A percentile compares a stretch with the other conserved stretches of the same genome.
These are phyloP conservation scores for Hypoxylon sp. DNA, from an alignment of 2,329 filamentous ascomycete genomes.

Conservation along the genomic window DNA sequence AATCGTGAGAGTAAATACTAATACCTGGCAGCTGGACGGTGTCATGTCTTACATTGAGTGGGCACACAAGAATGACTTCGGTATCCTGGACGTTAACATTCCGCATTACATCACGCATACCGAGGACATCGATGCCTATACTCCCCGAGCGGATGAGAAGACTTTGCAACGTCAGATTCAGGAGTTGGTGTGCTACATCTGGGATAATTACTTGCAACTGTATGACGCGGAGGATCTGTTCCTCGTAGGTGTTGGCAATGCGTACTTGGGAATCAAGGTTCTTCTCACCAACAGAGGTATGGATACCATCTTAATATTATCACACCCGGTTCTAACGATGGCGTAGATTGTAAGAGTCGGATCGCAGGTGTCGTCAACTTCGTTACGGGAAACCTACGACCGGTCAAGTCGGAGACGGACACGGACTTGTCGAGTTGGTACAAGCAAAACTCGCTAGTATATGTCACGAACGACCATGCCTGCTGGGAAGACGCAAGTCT, in stretches of 20 bases:
- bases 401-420: slow-evolving; percentile 84
- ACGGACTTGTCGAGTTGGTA: slow-evolving; percentile 85
- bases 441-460: slow-evolving; percentile 83
- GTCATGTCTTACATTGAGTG: slow-evolving; percentile 87
- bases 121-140: slow-evolving; percentile 68
- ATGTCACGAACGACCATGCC: slow-evolving; percentile 80
- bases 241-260: slow-evolving; percentile 89
- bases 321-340: slow-evolving; percentile 27
- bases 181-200: slow-evolving; percentile 86
- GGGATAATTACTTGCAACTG: slow-evolving; percentile 96
- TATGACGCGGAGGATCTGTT: slow-evolving; percentile 82
- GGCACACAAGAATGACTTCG: slow-evolving; percentile 83
- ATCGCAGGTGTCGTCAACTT: slow-evolving; percentile 85
- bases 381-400: slow-evolving; percentile 81
- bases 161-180: slow-evolving; percentile 73
- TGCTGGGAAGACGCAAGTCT: slow-evolving; percentile 79
- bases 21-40: slow-evolving; percentile 77
- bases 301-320: slow-evolving; percentile 28
- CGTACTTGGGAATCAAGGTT: slow-evolving; percentile 86
- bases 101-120: slow-evolving; percentile 80
- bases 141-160: slow-evolving; percentile 62
- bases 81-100: slow-evolving; percentile 92
- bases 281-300: slow-evolving; percentile 83
- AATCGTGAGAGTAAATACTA: slow-evolving; percentile 40
- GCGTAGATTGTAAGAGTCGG: slow-evolving; percentile 73